These are phyloP conservation scores for Ustilago trichophora DNA, from an alignment of 1,284 basidiomycete species.

Conservation along the genomic window DNA sequence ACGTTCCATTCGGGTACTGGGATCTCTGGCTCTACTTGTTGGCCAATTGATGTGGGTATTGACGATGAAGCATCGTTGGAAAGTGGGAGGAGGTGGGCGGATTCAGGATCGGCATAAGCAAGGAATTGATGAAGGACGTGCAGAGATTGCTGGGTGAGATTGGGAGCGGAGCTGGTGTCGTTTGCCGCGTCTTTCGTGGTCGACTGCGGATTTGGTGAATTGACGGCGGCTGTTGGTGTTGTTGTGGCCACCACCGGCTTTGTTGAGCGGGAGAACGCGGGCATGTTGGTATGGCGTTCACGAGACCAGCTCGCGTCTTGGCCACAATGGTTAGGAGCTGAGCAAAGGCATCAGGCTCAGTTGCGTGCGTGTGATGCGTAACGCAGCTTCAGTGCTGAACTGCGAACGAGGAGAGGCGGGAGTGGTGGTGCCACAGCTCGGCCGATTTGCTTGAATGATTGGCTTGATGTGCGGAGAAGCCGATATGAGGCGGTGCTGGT, in stretches of 20 bases:
- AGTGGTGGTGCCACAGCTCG: too few species aligned
- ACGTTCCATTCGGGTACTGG: slow-evolving; percentile 51
- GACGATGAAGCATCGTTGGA: slow-evolving; percentile 11
- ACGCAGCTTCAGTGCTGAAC: too few species aligned
- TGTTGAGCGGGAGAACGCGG: slow-evolving; percentile 16
- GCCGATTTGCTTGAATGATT: too few species aligned
- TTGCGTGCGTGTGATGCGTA: too few species aligned
- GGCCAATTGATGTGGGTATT: slow-evolving; percentile 12
- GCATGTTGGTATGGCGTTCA: slow-evolving; percentile 2
- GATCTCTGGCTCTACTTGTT: slow-evolving; percentile 19
- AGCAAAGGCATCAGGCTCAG: slow-evolving; percentile 1
- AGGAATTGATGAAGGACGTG: slow-evolving; percentile 42
- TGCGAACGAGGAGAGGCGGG: too few species aligned
- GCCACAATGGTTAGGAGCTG: neutral
- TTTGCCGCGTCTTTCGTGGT: too few species aligned
- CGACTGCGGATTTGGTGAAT: too few species aligned
- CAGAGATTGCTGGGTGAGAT: slow-evolving; percentile 35
- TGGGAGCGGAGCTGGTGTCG: slow-evolving; percentile 9
- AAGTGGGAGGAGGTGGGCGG: slow-evolving; percentile 31
- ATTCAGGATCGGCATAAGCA: slow-evolving; percentile 34
- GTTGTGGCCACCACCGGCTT: slow-evolving; percentile 6
- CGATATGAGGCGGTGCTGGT: too few species aligned
- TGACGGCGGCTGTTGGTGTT: neutral
- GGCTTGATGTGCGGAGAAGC: too few species aligned
- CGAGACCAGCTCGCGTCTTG: neutral